phyloP scores from a whole-genome alignment of 108 stramenopile genomes.

The Chaetoceros tenuissimus region DNA sequence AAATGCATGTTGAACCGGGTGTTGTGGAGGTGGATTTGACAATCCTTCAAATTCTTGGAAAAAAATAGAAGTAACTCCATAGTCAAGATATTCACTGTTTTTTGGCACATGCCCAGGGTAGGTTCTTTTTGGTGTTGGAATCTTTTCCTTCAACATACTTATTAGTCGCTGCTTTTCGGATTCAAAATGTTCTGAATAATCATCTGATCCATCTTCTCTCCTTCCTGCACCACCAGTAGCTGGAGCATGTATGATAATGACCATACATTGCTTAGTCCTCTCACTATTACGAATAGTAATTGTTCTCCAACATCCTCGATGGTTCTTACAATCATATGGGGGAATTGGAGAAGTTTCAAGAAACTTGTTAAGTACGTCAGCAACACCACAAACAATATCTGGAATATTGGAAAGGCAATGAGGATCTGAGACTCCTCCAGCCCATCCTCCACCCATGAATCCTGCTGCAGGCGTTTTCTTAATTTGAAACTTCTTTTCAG shows the following conservation, averaged over 20 bases:
- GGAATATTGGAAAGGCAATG: conserved; percentile 75
- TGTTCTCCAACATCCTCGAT: conserved; percentile 63
- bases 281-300: conserved; percentile 63
- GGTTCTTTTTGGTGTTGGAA: conserved; percentile 22
- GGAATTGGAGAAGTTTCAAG: conserved; percentile 39
- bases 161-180: conserved; percentile 46
- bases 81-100: conserved; percentile 18
- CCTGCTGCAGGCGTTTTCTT: conserved; percentile 54
- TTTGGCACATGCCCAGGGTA: conserved; percentile 12
- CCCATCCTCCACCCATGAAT: conserved; percentile 67
- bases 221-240: conserved; percentile 43
- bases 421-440: conserved; percentile 56
- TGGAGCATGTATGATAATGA: conserved; percentile 63
- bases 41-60: conserved; percentile 79
- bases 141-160: conserved; percentile 25
- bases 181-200: conserved; percentile 37
- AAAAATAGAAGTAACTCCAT: conserved; percentile 65
- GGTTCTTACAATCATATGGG: conserved; percentile 54
- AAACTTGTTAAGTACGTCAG: conserved; percentile 54
- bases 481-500: conserved; percentile 2
- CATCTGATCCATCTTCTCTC: conserved; percentile 25
- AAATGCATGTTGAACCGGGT: conserved; percentile 75
- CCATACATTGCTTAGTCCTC: conserved; percentile 55
- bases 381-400: conserved; percentile 47
- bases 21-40: conserved; percentile 58